Base-by-base conservation (phyloP, 352 stramenopile species). In the Pythium sp. region DNA sequence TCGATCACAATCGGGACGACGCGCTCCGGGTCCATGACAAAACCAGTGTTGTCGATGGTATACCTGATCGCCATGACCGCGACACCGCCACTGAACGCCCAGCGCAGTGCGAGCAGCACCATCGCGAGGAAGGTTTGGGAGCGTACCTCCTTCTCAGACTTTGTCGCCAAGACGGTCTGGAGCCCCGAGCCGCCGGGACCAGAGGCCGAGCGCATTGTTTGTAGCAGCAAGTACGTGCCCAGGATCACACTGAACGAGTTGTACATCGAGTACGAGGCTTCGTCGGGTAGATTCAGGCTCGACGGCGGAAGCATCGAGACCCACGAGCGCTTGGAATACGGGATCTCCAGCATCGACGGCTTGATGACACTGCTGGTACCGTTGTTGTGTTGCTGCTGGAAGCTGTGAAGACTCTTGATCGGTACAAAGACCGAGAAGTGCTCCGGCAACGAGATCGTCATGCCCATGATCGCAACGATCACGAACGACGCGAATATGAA, bases 401-500 rank as follows among this genome's bases (percentile, higher is more conserved):
- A 32, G 18, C 68, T 72, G 11, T 81, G 72, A 8, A 74, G 53
- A 38, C 70, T 62, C 64, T 82, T 81, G 5, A 60, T 67, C 0
- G 84, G 84, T 6, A 94, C 32, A 56, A 91, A 94, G 9, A 94
- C 78, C 0, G 77, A 76, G 28, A 94, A 92, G 0, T 70, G 62
- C 0, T 76, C 67, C 2, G 86, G 86, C 6, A 94, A 64, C 2
- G 83, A 73, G 9, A 85, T 69, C 62, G 77, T 73, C n/a, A 89
- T 75, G 14, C 84, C 84, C 78, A 90, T 84, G 8, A 74, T 60
- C 3, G 72, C 80, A 9, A 94, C 82, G 59, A 90, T 80, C 22
- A 81, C 55, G 60, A 93, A 93, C 3, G 86, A 92, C 51, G 77
- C 72, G 67, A 91, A 93, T 71, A 93, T 92, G 63, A 93, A 93